Evolutionary conservation across 371 early-diverging fungal genomes (phyloP), one percentile per base, ranked within the genome.

Genomic region (Mucor lusitanicus): DNA sequence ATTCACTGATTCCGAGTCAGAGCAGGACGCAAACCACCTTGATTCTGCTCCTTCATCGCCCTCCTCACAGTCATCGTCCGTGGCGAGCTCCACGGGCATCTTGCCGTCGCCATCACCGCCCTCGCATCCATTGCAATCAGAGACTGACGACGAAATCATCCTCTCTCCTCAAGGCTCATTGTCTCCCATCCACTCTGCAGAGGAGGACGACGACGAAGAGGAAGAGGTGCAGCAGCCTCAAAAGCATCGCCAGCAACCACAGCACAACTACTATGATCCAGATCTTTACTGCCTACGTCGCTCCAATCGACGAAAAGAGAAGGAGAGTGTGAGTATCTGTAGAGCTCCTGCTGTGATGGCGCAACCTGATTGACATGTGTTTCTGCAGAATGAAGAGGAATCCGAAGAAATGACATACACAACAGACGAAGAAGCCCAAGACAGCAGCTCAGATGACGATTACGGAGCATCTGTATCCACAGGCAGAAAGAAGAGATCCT

Each of bases 251-350:
- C 30, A 56, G 33, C 33, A 33, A 8, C 2, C n/a, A 17, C 59
- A 21, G 23, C 15, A 59, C 12, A 37, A 59, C 13, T 59, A 59
- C 59, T 46, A 61, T n/a, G 73, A 73, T 59, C 73, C 73, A 53
- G 73, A 73, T 9, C 62, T 73, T 9, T 73, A 73, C 39, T 69
- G 73, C 28, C 27, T 73, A 44, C 62, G 73, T 46, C 63, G 73
- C 21, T 73, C 73, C 17, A 48, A 59, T 23, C 50, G 73, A 30
- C 59, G 69, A 30, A 69, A 69, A 65, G 40, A 57, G 1, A 54
- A 48, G 28, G 33, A 46, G 35, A 68, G 32, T 40, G 19, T 15
- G 37, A 63, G 59, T 28, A 62, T 74, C 61, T 33, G 28, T 64
- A n/a, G n/a, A n/a, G 19, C 0, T 30, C 3, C 17, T 28, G 37